Evolutionary conservation across 2,329 filamentous ascomycete species (phyloP).

Genomic region (Ceratocystis diversiconidia): DNA sequence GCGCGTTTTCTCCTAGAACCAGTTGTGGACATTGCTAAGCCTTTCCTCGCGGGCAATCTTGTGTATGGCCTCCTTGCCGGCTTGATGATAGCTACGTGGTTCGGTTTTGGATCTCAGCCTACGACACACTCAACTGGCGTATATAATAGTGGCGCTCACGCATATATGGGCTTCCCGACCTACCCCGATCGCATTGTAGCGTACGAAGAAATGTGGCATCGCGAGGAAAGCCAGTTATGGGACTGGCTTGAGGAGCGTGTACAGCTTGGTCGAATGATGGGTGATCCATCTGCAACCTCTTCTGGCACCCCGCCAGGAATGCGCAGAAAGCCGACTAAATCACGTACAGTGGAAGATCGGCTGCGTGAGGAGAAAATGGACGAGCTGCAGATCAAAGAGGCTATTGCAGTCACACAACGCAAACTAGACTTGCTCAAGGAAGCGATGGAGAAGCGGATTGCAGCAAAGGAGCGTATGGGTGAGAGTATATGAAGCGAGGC

Average conservation of each 20-base stretch:
- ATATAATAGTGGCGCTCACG: constrained; percentile 21
- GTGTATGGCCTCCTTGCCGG: constrained; percentile 61
- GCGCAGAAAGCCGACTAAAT: constrained; percentile 36
- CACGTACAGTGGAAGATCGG: constrained; percentile 45
- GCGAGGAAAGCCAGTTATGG: constrained; percentile 81
- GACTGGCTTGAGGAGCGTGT: constrained; percentile 83
- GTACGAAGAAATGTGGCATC: constrained; percentile 86
- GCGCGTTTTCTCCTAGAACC: constrained; percentile 56
- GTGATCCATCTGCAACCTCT: constrained; percentile 27
- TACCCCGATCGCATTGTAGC: constrained; percentile 58
- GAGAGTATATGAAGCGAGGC: not conserved
- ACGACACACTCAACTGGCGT: constrained; percentile 24
- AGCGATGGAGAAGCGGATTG: constrained; percentile 48
- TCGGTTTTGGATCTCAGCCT: constrained; percentile 42
- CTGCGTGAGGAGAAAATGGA: constrained; percentile 48
- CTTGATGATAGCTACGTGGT: constrained; percentile 60
- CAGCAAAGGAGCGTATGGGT: constrained; percentile 2
- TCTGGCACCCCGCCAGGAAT: constrained; percentile 8
- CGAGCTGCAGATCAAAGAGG: constrained; percentile 60
- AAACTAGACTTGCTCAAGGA: constrained; percentile 62
- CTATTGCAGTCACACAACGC: constrained; percentile 76
- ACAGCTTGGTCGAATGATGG: constrained; percentile 47
- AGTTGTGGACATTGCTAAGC: constrained; percentile 51
- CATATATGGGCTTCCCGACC: constrained; percentile 28
- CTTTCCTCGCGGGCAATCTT: constrained; percentile 61